These are phyloP conservation scores for Cenchrus fungigraminus DNA, from an alignment of 176 grass and related monocot species.

Conservation along the genomic window DNA sequence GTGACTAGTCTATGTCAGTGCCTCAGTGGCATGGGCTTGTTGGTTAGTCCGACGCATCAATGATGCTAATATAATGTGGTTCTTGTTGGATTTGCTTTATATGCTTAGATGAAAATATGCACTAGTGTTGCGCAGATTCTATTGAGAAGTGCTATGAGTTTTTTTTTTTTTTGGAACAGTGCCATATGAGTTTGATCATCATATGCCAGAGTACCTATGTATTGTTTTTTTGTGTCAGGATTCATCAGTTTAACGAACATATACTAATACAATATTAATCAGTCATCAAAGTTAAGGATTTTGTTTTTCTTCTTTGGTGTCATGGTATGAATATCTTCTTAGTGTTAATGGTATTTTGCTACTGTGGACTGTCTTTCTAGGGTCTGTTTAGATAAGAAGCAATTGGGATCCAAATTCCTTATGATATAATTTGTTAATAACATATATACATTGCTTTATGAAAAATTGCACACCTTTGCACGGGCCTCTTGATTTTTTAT, in stretches of 20 bases:
- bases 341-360: background rate
- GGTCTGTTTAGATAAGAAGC: background rate
- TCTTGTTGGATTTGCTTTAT: background rate
- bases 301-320: background rate
- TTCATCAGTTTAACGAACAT: background rate
- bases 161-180: background rate
- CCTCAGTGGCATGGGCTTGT: background rate
- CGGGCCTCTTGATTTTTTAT: background rate
- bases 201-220: conserved; percentile 1
- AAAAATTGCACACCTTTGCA: background rate
- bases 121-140: background rate
- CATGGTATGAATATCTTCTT: conserved; percentile 20
- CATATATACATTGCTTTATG: background rate
- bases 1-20: conserved; percentile 30
- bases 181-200: background rate
- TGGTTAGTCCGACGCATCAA: conserved; percentile 31
- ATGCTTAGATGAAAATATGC: background rate
- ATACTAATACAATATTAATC: background rate
- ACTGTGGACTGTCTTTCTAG: background rate
- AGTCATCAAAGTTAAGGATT: conserved; percentile 8
- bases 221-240: conserved; percentile 5
- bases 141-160: background rate
- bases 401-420: background rate
- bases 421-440: background rate
- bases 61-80: background rate